phyloP scores from a whole-genome alignment of 2,329 filamentous ascomycete species.

The Alternaria gaisen region DNA sequence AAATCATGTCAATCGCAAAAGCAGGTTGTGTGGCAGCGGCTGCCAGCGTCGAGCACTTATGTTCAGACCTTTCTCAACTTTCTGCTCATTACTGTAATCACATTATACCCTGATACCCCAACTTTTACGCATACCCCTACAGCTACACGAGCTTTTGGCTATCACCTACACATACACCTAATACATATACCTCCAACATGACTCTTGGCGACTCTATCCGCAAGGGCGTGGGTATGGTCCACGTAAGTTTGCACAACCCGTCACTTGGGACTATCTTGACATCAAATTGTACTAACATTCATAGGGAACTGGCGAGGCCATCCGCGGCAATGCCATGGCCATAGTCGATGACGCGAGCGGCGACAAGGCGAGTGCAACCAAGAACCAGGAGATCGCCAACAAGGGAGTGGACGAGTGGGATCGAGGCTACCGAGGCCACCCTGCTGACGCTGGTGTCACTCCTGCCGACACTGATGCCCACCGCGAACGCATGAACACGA shows the following conservation, averaged over 20 bases:
- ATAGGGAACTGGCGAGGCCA: conserved; percentile 50
- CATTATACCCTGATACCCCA: not conserved
- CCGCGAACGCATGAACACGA: conserved; percentile 33
- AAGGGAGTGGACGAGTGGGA: conserved; percentile 49
- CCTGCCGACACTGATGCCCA: conserved; percentile 36
- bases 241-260: conserved; percentile 33
- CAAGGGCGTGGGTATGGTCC: conserved; percentile 47
- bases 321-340: conserved; percentile 51
- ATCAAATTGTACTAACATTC: conserved; percentile 16
- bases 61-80: not conserved
- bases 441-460: conserved; percentile 41
- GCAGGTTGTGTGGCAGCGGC: conserved; percentile 8
- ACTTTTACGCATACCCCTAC: conserved; percentile 7
- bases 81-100: not conserved
- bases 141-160: not conserved
- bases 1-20: conserved; percentile 23
- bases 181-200: conserved; percentile 26
- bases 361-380: conserved; percentile 39
- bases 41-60: conserved; percentile 11
- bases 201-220: conserved; percentile 44
- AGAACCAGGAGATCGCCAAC: conserved; percentile 43
- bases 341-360: conserved; percentile 46
- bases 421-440: conserved; percentile 43
- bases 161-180: conserved; percentile 3
- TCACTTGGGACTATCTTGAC: not conserved